Evolutionary conservation across 495 filamentous ascomycete genomes (phyloP).

Genomic region (Xylaria acuta): DNA sequence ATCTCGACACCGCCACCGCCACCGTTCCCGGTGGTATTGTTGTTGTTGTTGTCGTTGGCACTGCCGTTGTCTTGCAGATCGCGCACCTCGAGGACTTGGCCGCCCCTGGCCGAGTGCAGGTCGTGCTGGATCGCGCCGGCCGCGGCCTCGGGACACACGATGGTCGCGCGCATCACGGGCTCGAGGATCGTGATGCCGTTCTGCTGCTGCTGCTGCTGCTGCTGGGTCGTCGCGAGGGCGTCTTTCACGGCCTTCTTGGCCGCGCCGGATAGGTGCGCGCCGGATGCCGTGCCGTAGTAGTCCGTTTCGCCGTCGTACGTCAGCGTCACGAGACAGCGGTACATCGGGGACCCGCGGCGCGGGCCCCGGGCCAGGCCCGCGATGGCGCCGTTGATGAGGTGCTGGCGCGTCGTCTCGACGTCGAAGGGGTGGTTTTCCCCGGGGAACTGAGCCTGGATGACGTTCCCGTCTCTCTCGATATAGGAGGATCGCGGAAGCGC

Average conservation of each 20-base stretch:
- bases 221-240: constrained; percentile 65
- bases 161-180: constrained; percentile 86
- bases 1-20: constrained; percentile 49
- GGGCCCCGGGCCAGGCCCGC: constrained; percentile 88
- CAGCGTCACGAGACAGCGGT: constrained; percentile 70
- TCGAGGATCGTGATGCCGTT: constrained; percentile 76
- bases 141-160: constrained; percentile 79
- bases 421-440: constrained; percentile 58
- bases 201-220: constrained; percentile 45
- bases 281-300: constrained; percentile 68
- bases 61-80: constrained; percentile 52
- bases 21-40: background rate
- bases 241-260: constrained; percentile 72
- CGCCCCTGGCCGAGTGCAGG: constrained; percentile 80
- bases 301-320: constrained; percentile 69
- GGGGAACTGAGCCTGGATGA: constrained; percentile 61
- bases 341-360: constrained; percentile 74
- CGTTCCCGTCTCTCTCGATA: constrained; percentile 61
- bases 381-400: constrained; percentile 78
- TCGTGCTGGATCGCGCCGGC: constrained; percentile 91
- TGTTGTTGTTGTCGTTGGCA: constrained; percentile 6
- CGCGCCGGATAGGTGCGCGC: constrained; percentile 78
- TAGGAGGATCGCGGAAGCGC: constrained; percentile 34
- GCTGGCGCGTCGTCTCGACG: constrained; percentile 62
- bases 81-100: constrained; percentile 81